Evolutionary conservation across 345 rosid species (phyloP).

Genomic region (Melaleuca quinquenervia): DNA sequence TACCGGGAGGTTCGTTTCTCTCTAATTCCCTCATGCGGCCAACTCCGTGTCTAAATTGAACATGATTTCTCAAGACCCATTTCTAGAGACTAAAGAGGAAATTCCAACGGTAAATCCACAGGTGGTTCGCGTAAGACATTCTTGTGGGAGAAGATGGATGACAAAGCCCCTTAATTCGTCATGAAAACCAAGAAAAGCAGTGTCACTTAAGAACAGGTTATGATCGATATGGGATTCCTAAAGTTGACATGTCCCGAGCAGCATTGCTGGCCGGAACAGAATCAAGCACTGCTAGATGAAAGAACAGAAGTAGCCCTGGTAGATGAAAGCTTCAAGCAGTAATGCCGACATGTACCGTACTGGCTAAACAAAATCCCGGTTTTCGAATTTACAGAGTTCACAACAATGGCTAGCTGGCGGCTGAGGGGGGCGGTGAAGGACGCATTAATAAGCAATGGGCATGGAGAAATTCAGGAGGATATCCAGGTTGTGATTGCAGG

Average conservation of each 20-base stretch:
- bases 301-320: background rate
- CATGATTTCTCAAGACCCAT: background rate
- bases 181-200: background rate
- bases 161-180: background rate
- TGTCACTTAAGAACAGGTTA: background rate
- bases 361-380: background rate
- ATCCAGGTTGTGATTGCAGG: conserved; percentile 45
- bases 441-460: conserved; percentile 31
- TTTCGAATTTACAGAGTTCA: conserved; percentile 30
- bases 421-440: conserved; percentile 48
- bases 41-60: background rate
- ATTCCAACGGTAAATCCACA: background rate
- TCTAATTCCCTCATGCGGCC: background rate
- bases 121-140: background rate
- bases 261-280: too few species aligned
- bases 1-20: conserved; percentile 45
- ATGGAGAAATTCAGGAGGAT: conserved; percentile 26
- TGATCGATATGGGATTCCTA: background rate
- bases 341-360: rapidly evolving
- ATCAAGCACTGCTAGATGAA: background rate
- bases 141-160: background rate
- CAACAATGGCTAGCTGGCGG: conserved; percentile 50
- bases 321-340: background rate
- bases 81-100: background rate
- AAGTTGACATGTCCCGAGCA: background rate